Conservation (phyloP, 192 early-diverging fungal genomes). For the Tieghemiomyces parasiticus region DNA sequence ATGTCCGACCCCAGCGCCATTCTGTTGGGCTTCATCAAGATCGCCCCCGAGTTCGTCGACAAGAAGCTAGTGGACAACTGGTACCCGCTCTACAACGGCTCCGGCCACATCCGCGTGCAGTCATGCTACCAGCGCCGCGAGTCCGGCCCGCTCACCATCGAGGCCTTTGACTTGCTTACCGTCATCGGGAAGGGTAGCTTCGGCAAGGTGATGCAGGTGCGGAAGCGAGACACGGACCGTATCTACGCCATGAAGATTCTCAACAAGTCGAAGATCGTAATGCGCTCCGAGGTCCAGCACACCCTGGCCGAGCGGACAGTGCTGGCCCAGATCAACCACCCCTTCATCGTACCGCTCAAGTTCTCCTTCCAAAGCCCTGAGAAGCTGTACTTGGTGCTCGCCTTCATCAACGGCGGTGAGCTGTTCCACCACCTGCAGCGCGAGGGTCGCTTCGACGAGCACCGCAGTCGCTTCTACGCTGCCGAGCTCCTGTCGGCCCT, state of each 20-base stretch:
- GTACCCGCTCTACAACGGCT: slow-evolving; percentile 43
- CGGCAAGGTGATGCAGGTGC: slow-evolving; percentile 94
- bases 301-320: slow-evolving; percentile 88
- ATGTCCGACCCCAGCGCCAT: slow-evolving; percentile 15
- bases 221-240: slow-evolving; percentile 77
- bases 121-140: slow-evolving; percentile 53
- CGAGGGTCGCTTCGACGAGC: slow-evolving; percentile 76
- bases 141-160: slow-evolving; percentile 59
- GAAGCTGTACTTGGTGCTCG: slow-evolving; percentile 90
- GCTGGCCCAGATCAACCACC: slow-evolving; percentile 75
- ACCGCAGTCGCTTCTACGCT: slow-evolving; percentile 82
- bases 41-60: slow-evolving; percentile 32
- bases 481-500: slow-evolving; percentile 83
- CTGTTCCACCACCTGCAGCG: slow-evolving; percentile 89
- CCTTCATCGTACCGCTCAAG: slow-evolving; percentile 88
- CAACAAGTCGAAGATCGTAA: slow-evolving; percentile 85
- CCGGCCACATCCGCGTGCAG: slow-evolving; percentile 57
- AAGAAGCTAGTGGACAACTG: slow-evolving; percentile 47
- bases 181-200: slow-evolving; percentile 96
- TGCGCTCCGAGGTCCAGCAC: slow-evolving; percentile 82
- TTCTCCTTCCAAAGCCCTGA: slow-evolving; percentile 89
- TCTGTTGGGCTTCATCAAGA: slow-evolving; percentile 29
- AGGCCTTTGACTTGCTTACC: slow-evolving; percentile 87
- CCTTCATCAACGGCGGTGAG: slow-evolving; percentile 94
- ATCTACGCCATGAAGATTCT: slow-evolving; percentile 98